Evolutionary conservation across 345 rosid species (phyloP), one percentile per base, ranked within the genome.

Genomic region (Murraya paniculata): DNA sequence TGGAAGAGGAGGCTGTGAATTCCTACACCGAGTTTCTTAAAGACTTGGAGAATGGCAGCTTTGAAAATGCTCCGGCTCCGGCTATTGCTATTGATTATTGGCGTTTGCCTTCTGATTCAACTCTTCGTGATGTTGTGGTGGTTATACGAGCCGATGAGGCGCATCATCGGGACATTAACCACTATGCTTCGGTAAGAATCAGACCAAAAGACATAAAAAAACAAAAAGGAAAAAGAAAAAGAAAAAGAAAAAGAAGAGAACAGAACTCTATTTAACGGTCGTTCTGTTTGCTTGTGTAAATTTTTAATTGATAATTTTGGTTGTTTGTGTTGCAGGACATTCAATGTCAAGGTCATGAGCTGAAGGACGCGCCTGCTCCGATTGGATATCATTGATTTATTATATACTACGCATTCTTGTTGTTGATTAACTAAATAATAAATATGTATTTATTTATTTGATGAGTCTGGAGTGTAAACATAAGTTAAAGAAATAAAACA

Each of bases 141-240:
- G 94, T 90, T 48, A 90, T 90, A 33, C 73, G 89, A 72, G 92
- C 94, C 9, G 94, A 90, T 28, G 92, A 87, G 88, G 89, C 94
- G 38, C 94, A 88, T 71, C 92, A 90, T 71, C 86, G 92, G 6
- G 90, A 90, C 65, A 78, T 90, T 41, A 87, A 90, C 81, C 94
- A 90, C 75, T 90, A 87, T 75, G 94, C 92, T 68, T 90, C 94
- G 71, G 93, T 90, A 76, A 62, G 7, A 21, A 36, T 21, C 24
- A 14, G 11, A 41, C 14, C 9, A 41, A 41, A 2, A 41, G 4
- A 41, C 48, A 41, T n/a, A n/a, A n/a, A n/a, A n/a, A n/a, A n/a
- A n/a, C 9, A 38, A 38, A 35, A 35, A 35, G 33, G 33, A 31
- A 1, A 31, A 31, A 31, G 3, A 31, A 31, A 31, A 31, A 31